phyloP scores from a whole-genome alignment of 306 rosid genomes.

The Ziziphus jujuba region DNA sequence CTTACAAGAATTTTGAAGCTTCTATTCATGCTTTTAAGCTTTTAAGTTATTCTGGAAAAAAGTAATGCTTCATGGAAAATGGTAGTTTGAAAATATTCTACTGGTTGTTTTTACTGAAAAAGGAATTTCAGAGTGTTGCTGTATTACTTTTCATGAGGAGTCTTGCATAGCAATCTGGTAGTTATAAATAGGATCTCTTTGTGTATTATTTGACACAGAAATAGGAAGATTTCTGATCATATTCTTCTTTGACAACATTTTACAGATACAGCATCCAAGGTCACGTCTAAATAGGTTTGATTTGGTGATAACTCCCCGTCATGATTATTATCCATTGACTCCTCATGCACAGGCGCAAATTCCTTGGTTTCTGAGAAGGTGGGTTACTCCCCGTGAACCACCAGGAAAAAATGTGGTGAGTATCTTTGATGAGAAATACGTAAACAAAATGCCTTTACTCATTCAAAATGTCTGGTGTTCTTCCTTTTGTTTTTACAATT shows the following conservation, averaged over 20 bases:
- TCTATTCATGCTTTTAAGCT: not conserved
- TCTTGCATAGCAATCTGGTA: not conserved
- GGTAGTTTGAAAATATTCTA: not conserved
- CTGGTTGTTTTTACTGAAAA: conserved; percentile 1
- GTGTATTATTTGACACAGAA: not conserved
- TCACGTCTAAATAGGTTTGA: conserved; percentile 70
- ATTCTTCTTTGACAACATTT: conserved; percentile 22
- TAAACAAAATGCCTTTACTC: conserved; percentile 8
- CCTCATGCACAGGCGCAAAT: conserved; percentile 65
- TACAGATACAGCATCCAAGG: conserved; percentile 97
- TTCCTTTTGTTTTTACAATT: not conserved
- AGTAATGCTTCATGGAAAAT: not conserved
- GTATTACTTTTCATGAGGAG: not conserved
- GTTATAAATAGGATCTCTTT: not conserved
- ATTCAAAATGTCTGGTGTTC: not conserved
- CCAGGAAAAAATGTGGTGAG: conserved; percentile 82
- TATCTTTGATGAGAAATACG: conserved; percentile 23
- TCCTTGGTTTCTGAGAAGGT: conserved; percentile 74
- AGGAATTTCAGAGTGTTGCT: not conserved
- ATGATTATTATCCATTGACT: conserved; percentile 81
- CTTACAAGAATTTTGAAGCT: no score
- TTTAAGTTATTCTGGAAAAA: not conserved
- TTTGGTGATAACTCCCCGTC: conserved; percentile 78
- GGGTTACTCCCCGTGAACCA: conserved; percentile 87
- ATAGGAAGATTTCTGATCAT: conserved; percentile 18